These are phyloP conservation scores for Tilletia caries DNA, from an alignment of 1,284 basidiomycete genomes.

Conservation along the genomic window DNA sequence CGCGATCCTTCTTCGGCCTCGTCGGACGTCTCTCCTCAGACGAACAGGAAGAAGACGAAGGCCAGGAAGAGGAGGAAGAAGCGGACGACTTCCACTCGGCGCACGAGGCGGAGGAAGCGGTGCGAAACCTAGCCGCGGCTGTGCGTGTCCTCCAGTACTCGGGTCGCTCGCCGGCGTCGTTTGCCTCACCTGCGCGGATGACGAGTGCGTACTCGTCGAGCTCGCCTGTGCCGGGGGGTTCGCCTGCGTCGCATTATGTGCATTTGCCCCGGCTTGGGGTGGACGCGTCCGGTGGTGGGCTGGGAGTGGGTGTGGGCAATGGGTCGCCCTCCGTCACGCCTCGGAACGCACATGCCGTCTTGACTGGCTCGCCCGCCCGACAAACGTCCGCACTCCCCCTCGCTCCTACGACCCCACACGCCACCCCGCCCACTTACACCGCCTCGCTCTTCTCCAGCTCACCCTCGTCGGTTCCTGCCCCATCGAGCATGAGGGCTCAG, in stretches of 20 bases:
- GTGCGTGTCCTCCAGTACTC: conserved; percentile 2
- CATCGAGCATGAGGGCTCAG: background rate
- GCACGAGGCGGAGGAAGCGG: conserved; percentile 10
- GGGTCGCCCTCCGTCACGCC: background rate
- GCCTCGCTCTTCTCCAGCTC: too few relatives aligned
- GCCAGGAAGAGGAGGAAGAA: background rate
- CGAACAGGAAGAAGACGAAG: background rate
- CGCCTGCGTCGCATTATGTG: background rate
- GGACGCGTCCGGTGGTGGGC: background rate
- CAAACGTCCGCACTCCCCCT: too few relatives aligned
- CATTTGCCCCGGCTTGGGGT: background rate
- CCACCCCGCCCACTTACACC: too few relatives aligned
- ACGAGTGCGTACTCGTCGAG: background rate
- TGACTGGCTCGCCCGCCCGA: background rate
- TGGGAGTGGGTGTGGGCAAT: too few relatives aligned
- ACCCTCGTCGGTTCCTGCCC: background rate
- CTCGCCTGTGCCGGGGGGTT: background rate
- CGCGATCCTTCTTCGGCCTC: conserved; percentile 1
- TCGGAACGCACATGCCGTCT: background rate
- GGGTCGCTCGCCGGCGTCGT: background rate
- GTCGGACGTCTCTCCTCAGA: background rate
- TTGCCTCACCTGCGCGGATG: conserved; percentile 27
- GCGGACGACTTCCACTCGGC: conserved; percentile 9
- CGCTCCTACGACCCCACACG: too few relatives aligned
- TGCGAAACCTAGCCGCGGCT: conserved; percentile 3